Base-by-base conservation (phyloP, 78 protist species). In the Dictyostelium intermedium region DNA sequence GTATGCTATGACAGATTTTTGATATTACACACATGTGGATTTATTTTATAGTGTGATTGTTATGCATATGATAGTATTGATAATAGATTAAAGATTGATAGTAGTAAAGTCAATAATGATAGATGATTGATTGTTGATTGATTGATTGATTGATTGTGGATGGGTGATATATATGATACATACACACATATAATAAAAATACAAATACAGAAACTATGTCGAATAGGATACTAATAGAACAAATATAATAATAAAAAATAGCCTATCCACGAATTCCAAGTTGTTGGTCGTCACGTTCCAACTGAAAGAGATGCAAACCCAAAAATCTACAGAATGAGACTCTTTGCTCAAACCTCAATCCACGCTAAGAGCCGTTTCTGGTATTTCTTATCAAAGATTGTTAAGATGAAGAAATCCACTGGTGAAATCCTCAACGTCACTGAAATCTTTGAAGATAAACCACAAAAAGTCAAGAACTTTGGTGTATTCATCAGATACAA, bases 311-410 rank as follows among this genome's bases (percentile, higher is more conserved):
- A 96, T 32, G 97, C 96, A 41, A 13, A 45, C 50, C 99, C 99
- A 82, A 86, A 91, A 95, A 45, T 99, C 92, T 99, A 89, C 99
- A 95, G 99, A 84, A 99, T 99, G 99, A 93, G 86, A 72, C 69
- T 99, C 87, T 99, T 99, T 82, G 99, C 99, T 20, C 91, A 95
- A 78, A 98, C 99, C 98, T 41, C 70, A 35, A 98, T 99, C 73
- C 98, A 96, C 60, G 99, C 99, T 56, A 83, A 89, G 84, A 47
- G 95, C 79, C 97, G 99, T 74, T 99, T 98, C 99, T 99, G 99
- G 99, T 98, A 99, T 83, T 98, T 98, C 98, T 85, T 98, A 82
- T 23, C 96, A 63, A 69, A 95, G 86, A 97, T 98, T 66, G 82
- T 86, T 79, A 98, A 98, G 96, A 82, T 99, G 86, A 99, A 99